Base-by-base conservation (phyloP, 1,139 yeast genomes). In the Taphrina pruni region DNA sequence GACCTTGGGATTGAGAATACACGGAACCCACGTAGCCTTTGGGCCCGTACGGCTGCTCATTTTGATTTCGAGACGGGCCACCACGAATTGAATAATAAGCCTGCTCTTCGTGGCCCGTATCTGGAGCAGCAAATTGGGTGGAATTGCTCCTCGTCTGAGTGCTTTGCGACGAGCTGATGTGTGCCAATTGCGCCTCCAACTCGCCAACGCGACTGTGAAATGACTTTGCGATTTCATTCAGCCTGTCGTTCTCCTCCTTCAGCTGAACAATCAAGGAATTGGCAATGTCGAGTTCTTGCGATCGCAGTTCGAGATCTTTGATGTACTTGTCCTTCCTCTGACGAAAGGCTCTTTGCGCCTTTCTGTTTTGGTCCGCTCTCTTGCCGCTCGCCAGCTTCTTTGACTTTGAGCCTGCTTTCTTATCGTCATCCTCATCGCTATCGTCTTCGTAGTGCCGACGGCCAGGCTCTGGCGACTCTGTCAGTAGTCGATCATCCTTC, bases 281-380 rank as follows among this genome's bases (percentile, higher is more conserved):
- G 35, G 71, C 64, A 26, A 56, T 58, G 32, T 65, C 69, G 9
- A 66, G 43, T 38, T 66, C 66, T 20, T 52, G 65, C 8, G 66
- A 50, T 17, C 62, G 55, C 55, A 52, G 17, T 77, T 93, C 97
- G 72, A 94, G 82, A 72, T 92, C 97, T 76, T 87, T 85, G 87
- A 94, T 85, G 76, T 89, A 91, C 70, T 84, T 84, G 78, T 94
- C 98, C 78, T 94, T 94, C 73, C 99, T 85, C 78, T 94, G 98
- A 72, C 99, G 83, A 79, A 92, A 94, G 9, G 98, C 98, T 70
- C 98, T 83, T 79, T 94, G 99, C 26, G 99, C 99, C 7, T 97
- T 97, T 76, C 99, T 84, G 78, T 94, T 94, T 79, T 94, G 99
- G 0, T 97, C 98, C 26, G 97, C 91, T 74, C 99, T 83, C 81